phyloP scores from a whole-genome alignment of 805 yeast genomes.

The Sugiyamaella floridensis region DNA sequence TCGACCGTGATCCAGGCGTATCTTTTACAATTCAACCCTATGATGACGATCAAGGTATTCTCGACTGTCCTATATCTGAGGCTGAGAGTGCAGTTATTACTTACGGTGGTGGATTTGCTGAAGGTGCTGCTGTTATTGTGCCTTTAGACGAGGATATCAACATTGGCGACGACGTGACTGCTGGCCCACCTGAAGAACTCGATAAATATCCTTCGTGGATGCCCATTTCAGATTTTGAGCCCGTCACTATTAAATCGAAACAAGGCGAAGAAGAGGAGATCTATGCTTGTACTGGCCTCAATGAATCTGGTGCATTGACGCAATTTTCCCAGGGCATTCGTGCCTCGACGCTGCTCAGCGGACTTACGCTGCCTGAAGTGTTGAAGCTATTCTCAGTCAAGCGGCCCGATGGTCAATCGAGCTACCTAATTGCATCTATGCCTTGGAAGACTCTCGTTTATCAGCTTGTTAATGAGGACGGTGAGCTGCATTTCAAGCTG shows the following conservation, averaged over 20 bases:
- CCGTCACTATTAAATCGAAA: background rate
- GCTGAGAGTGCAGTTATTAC: constrained; percentile 17
- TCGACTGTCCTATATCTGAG: constrained; percentile 4
- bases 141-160: constrained; percentile 18
- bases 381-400: constrained; percentile 6
- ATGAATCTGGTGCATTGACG: constrained; percentile 12
- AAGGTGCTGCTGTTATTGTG: constrained; percentile 34
- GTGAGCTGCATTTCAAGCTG: constrained; percentile 7
- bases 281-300: constrained; percentile 15
- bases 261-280: background rate
- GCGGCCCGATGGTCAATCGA: background rate
- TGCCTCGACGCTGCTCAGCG: constrained; percentile 10
- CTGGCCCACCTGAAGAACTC: constrained; percentile 17
- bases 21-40: constrained; percentile 21
- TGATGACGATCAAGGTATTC: constrained; percentile 15
- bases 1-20: constrained; percentile 29
- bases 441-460: constrained; percentile 4
- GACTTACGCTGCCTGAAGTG: constrained; percentile 10
- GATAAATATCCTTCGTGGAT: constrained; percentile 37
- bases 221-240: constrained; percentile 37
- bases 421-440: constrained; percentile 7
- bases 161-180: constrained; percentile 17
- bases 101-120: constrained; percentile 39
- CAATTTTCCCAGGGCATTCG: constrained; percentile 11
- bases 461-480: constrained; percentile 1